These are phyloP conservation scores for Alnus rubra DNA, from an alignment of 306 rosid genomes.

Conservation along the genomic window DNA sequence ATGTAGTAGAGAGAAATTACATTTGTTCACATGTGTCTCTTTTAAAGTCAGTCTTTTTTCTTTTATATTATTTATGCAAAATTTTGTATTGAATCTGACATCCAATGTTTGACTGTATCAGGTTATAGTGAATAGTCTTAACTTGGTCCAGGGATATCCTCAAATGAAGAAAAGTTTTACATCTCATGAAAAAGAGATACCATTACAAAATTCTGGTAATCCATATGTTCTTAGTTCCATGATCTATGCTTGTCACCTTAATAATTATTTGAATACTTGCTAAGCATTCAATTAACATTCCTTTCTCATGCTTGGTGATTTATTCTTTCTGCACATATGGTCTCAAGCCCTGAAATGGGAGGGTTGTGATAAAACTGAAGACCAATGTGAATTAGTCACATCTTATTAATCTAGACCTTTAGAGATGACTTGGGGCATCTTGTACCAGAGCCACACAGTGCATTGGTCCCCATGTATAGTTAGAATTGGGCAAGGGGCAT, in stretches of 20 bases:
- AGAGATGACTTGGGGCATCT: neutral
- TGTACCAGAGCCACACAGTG: neutral
- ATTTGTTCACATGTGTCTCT: constrained; percentile 17
- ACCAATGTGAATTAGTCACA: neutral
- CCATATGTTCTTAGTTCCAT: constrained; percentile 1
- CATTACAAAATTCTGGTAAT: constrained; percentile 28
- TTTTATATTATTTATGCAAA: neutral
- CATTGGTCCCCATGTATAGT: neutral
- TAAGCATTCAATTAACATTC: neutral
- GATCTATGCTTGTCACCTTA: constrained; percentile 4
- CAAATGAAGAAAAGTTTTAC: constrained; percentile 1
- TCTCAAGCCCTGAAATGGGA: neutral
- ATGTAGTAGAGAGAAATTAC: neutral
- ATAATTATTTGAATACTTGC: neutral
- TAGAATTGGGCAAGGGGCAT: neutral
- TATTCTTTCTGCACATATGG: neutral
- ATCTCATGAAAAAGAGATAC: constrained; percentile 8
- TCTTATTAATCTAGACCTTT: neutral
- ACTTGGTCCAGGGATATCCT: constrained; percentile 45
- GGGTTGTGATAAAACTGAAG: neutral
- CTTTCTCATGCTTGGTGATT: neutral
- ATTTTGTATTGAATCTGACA: neutral
- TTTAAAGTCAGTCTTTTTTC: neutral
- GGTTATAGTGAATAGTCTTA: constrained; percentile 54
- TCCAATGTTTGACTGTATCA: constrained; percentile 23